A percentile compares a stretch with the other conserved stretches of the same genome.
phyloP scores from a whole-genome alignment of 1,284 basidiomycete species.

The Melampsora americana region DNA sequence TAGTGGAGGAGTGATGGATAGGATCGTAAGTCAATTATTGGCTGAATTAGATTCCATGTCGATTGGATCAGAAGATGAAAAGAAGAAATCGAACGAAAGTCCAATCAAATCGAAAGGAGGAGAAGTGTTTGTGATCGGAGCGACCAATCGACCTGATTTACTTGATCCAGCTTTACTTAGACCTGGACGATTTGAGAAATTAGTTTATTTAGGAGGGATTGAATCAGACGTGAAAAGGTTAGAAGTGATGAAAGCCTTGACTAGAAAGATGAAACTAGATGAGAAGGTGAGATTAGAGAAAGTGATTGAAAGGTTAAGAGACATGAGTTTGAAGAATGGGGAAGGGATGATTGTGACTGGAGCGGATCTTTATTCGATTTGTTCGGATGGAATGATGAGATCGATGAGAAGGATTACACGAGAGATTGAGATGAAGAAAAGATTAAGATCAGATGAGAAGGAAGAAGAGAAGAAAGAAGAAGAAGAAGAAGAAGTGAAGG shows the following conservation, averaged over 20 bases:
- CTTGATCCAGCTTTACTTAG: slow-evolving; percentile 57
- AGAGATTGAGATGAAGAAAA: slow-evolving; percentile 40
- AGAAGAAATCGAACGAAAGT: background rate
- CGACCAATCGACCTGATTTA: slow-evolving; percentile 57
- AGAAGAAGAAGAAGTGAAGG: slow-evolving; percentile 71
- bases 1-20: slow-evolving; percentile 58
- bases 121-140: slow-evolving; percentile 58
- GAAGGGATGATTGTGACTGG: slow-evolving; percentile 68
- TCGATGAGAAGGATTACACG: slow-evolving; percentile 87
- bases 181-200: slow-evolving; percentile 82
- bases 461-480: slow-evolving; percentile 73
- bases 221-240: slow-evolving; percentile 80
- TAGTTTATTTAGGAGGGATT: slow-evolving; percentile 94
- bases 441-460: slow-evolving; percentile 44
- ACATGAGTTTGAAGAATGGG: no score
- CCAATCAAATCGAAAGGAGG: slow-evolving; percentile 50
- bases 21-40: slow-evolving; percentile 57
- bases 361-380: slow-evolving; percentile 96
- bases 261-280: slow-evolving; percentile 83
- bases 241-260: slow-evolving; percentile 83
- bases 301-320: slow-evolving; percentile 63
- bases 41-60: slow-evolving; percentile 58
- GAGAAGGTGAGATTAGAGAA: slow-evolving; percentile 65
- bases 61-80: background rate
- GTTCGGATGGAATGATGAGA: slow-evolving; percentile 91